A percentile compares a stretch with the other conserved stretches of the same genome.
Evolutionary conservation across 208 protist species (phyloP).

Genomic region (Leishmania turanica): DNA sequence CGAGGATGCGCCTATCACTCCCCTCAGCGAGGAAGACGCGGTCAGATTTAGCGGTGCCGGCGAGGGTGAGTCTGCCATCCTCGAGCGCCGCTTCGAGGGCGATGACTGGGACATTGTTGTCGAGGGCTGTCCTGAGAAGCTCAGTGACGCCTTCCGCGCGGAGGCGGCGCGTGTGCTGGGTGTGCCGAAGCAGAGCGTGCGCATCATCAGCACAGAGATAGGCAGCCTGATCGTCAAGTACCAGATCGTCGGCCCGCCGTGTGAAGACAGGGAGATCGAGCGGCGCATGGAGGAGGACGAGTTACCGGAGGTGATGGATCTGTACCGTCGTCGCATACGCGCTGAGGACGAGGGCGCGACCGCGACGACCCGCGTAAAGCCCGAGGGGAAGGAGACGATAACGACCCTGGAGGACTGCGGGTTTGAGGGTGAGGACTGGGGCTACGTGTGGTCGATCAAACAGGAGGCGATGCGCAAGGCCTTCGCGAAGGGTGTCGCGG

Average conservation of each 20-base stretch:
- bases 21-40: conserved; percentile 19
- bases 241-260: conserved; percentile 36
- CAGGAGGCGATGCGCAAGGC: conserved; percentile 31
- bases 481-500: conserved; percentile 34
- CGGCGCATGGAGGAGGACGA: conserved; percentile 39
- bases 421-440: conserved; percentile 76
- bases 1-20: conserved; percentile 23
- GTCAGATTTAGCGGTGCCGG: not conserved
- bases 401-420: conserved; percentile 27
- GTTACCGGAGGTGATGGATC: conserved; percentile 40
- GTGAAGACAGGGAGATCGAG: conserved; percentile 42
- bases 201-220: conserved; percentile 41
- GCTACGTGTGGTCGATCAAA: conserved; percentile 33
- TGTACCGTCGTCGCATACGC: conserved; percentile 43
- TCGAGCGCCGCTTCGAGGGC: conserved; percentile 65
- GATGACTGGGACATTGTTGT: conserved; percentile 71
- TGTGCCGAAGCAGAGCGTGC: conserved; percentile 37
- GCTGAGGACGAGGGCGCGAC: conserved; percentile 6
- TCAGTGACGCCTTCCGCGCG: conserved; percentile 49
- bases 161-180: conserved; percentile 43
- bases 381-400: conserved; percentile 1
- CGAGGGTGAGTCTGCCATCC: conserved; percentile 39
- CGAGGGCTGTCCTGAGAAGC: conserved; percentile 34
- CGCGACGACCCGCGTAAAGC: not conserved
- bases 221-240: conserved; percentile 55